These are phyloP conservation scores for Didymosphaeria variabile DNA, from an alignment of 2,329 filamentous ascomycete genomes.

Conservation along the genomic window DNA sequence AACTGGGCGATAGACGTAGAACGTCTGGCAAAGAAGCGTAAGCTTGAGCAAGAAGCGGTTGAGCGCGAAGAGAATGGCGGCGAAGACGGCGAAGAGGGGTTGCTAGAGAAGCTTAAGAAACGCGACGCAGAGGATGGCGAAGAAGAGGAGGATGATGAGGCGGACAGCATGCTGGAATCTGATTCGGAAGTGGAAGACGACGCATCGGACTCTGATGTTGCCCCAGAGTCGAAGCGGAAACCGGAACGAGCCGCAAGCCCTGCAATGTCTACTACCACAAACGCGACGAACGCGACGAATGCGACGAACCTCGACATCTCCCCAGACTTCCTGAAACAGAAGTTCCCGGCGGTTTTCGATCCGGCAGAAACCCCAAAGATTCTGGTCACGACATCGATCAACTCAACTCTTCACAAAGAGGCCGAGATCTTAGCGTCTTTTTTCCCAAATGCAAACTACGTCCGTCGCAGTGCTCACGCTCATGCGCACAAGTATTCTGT, in stretches of 20 bases:
- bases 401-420: slow-evolving; percentile 86
- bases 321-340: slow-evolving; percentile 67
- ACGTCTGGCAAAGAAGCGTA: slow-evolving; percentile 55
- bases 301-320: slow-evolving; percentile 68
- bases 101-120: slow-evolving; percentile 44
- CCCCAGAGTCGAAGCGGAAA: slow-evolving; percentile 48
- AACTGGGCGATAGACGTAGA: slow-evolving; percentile 57
- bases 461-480: slow-evolving; percentile 83
- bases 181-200: slow-evolving; percentile 59
- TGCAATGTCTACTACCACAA: slow-evolving; percentile 63
- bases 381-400: slow-evolving; percentile 88
- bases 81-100: slow-evolving; percentile 40
- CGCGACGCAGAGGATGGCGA: slow-evolving; percentile 31
- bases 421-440: slow-evolving; percentile 79
- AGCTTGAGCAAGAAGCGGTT: slow-evolving; percentile 51
- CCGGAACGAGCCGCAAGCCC: slow-evolving; percentile 62
- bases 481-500: slow-evolving; percentile 92
- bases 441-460: slow-evolving; percentile 83
- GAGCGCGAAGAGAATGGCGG: slow-evolving; percentile 30
- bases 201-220: slow-evolving; percentile 60
- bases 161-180: slow-evolving; percentile 77
- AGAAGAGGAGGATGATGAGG: slow-evolving; percentile 29
- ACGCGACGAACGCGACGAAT: slow-evolving; percentile 57
- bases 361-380: slow-evolving; percentile 76
- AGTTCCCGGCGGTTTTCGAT: slow-evolving; percentile 68